Conservation (phyloP, 768 basidiomycete genomes). For the Macrolepiota dolichaula region DNA sequence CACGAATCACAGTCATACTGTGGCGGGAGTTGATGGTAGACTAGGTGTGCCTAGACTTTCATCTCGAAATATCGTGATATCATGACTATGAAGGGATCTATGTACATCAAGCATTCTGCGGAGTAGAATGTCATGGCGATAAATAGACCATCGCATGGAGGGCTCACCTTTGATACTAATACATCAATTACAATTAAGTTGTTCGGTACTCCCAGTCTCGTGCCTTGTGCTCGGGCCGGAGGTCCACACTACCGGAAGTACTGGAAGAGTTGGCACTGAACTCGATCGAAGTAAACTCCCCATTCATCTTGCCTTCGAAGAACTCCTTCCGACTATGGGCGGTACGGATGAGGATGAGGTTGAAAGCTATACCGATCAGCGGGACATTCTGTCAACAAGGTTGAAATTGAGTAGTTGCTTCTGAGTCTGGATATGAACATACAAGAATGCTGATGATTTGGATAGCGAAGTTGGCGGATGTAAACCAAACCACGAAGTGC, state of each 20-base stretch:
- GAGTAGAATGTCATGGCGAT: background rate
- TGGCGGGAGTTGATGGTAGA: background rate
- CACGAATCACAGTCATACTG: background rate
- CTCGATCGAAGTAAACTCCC: slow-evolving; percentile 1
- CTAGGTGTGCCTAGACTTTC: background rate
- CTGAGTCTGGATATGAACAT: background rate
- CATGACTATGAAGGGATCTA: background rate
- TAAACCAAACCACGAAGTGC: slow-evolving; percentile 9
- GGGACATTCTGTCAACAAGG: background rate
- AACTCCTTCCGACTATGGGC: slow-evolving; percentile 1
- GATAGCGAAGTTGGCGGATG: background rate
- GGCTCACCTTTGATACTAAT: background rate
- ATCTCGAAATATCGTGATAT: background rate
- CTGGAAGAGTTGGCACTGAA: background rate
- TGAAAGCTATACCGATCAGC: slow-evolving; percentile 5
- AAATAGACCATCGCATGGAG: background rate
- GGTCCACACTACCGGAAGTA: background rate
- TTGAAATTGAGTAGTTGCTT: background rate
- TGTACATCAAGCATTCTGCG: background rate
- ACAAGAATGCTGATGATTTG: slow-evolving; percentile 3
- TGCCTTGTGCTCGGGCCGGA: background rate
- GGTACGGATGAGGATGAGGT: slow-evolving; percentile 7
- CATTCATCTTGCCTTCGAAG: background rate
- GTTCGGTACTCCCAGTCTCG: background rate
- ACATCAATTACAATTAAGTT: background rate